Evolutionary conservation across 441 rosid genomes (phyloP).

Genomic region (Pelargonium australe): DNA sequence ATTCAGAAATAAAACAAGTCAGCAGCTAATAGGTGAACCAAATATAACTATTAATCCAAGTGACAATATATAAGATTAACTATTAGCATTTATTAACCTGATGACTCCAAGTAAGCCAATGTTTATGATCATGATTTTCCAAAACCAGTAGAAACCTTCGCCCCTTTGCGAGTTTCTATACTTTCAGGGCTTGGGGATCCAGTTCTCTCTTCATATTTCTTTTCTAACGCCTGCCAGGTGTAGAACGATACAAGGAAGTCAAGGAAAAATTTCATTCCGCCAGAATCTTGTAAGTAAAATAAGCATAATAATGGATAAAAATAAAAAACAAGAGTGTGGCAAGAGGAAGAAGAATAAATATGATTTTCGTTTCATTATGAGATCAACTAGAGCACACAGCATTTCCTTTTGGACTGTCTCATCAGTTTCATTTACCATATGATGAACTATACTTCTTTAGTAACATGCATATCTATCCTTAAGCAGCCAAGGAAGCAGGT

Average conservation of each 20-base stretch:
- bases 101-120: conserved; percentile 16
- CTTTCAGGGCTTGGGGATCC: conserved; percentile 79
- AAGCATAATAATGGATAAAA: not conserved
- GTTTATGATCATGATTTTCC: conserved; percentile 46
- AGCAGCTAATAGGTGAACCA: conserved; percentile 2
- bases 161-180: conserved; percentile 44
- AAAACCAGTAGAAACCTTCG: conserved; percentile 73
- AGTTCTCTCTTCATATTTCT: conserved; percentile 65
- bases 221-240: conserved; percentile 56
- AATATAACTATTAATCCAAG: not conserved
- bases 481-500: not conserved
- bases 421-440: not conserved
- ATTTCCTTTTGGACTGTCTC: not conserved
- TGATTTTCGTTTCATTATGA: not conserved
- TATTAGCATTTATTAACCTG: conserved; percentile 12
- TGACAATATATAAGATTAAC: not conserved
- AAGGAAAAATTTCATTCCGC: conserved; percentile 9
- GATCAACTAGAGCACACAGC: not conserved
- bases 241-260: conserved; percentile 12
- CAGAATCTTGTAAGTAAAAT: not conserved
- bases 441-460: not conserved
- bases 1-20: conserved; percentile 1
- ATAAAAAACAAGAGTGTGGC: not conserved
- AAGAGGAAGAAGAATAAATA: not conserved
- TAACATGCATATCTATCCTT: not conserved